Conservation (phyloP, 2,329 filamentous ascomycete species). For the Paecilomyces dactylethromorphus region DNA sequence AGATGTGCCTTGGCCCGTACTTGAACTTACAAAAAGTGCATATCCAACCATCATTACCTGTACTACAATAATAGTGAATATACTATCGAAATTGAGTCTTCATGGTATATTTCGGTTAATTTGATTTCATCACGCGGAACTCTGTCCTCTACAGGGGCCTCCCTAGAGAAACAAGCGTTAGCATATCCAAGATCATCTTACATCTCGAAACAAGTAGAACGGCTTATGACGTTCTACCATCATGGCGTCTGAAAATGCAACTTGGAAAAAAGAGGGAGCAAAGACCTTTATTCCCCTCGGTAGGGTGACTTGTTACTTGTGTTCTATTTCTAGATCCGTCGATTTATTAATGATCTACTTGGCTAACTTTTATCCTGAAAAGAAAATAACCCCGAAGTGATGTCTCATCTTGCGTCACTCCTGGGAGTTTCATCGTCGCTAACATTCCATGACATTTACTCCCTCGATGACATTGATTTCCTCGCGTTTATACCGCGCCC, state of each 20-base stretch:
- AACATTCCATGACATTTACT: not conserved
- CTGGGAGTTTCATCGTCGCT: not conserved
- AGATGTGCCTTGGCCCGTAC: too few species aligned
- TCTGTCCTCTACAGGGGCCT: not conserved
- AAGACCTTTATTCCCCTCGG: not conserved
- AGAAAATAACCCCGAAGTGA: not conserved
- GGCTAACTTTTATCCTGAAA: too few species aligned
- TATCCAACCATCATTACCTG: too few species aligned
- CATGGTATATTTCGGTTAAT: too few species aligned
- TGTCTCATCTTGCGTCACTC: not conserved
- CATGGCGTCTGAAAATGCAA: not conserved
- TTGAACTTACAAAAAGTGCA: too few species aligned
- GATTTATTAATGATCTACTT: not conserved
- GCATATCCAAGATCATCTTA: not conserved
- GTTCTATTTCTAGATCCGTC: not conserved
- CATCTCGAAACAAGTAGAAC: not conserved
- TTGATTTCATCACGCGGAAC: too few species aligned
- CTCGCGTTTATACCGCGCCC: not conserved
- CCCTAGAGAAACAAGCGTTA: not conserved
- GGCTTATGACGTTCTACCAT: not conserved
- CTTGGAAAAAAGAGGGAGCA: not conserved
- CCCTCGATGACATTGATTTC: not conserved
- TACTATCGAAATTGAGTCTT: too few species aligned
- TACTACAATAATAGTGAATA: too few species aligned
- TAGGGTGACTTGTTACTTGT: not conserved